Evolutionary conservation across 257 asterid species (phyloP).

Genomic region (Nicotiana tabacum): DNA sequence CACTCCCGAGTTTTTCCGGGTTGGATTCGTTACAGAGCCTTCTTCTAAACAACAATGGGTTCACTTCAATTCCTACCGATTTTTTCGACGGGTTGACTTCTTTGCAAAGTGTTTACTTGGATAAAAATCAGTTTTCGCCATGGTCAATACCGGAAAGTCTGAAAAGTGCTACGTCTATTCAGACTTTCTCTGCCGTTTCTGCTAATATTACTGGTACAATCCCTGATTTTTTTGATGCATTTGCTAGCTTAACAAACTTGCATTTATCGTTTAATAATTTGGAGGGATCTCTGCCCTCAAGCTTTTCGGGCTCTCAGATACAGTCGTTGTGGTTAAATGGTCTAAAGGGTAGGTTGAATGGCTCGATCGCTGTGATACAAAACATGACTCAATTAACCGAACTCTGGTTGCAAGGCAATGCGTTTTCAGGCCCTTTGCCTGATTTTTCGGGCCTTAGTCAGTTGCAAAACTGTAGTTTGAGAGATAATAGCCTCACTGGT

Average conservation of each 20-base stretch:
- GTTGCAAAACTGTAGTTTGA: neutral
- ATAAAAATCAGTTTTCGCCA: constrained; percentile 45
- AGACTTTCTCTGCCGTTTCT: constrained; percentile 50
- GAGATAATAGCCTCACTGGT: constrained; percentile 19
- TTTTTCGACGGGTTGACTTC: constrained; percentile 74
- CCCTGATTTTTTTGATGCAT: constrained; percentile 44
- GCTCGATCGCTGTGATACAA: constrained; percentile 8
- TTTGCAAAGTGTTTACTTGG: constrained; percentile 43
- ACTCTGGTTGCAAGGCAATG: constrained; percentile 10
- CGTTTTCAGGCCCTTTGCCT: constrained; percentile 20
- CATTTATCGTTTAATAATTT: constrained; percentile 48
- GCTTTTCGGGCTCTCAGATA: constrained; percentile 24
- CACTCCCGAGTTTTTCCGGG: constrained; percentile 66
- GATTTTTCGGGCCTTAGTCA: constrained; percentile 17
- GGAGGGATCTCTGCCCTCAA: constrained; percentile 60
- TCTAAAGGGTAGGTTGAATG: neutral
- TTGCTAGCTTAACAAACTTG: constrained; percentile 37
- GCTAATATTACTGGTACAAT: constrained; percentile 49
- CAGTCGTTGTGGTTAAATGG: constrained; percentile 18
- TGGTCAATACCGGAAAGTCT: constrained; percentile 60
- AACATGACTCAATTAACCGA: constrained; percentile 12
- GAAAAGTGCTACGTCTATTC: constrained; percentile 32
- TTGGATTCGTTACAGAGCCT: constrained; percentile 37
- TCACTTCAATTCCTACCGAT: constrained; percentile 58
- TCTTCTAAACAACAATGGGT: constrained; percentile 44